phyloP scores from a whole-genome alignment of 2,329 filamentous ascomycete genomes.

The Xylaria sp. region DNA sequence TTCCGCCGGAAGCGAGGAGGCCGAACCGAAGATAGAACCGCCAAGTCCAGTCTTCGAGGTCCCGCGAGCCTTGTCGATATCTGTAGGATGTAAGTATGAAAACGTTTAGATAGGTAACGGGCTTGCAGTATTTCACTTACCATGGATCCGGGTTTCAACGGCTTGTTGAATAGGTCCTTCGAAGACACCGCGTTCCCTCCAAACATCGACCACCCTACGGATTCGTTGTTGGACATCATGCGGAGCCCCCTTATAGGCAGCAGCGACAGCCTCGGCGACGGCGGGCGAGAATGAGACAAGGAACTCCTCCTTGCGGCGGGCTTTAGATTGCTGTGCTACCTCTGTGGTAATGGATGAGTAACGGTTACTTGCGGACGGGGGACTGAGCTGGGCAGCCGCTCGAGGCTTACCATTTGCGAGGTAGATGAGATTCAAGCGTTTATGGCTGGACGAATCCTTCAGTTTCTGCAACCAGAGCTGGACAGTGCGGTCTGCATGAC shows the following conservation, averaged over 20 bases:
- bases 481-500: constrained; percentile 91
- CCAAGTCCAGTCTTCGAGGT: constrained; percentile 61
- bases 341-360: constrained; percentile 62
- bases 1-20: constrained; percentile 76
- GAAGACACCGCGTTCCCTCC: constrained; percentile 88
- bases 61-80: constrained; percentile 70
- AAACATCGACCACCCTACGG: constrained; percentile 90
- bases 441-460: constrained; percentile 85
- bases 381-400: neutral
- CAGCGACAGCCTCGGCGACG: constrained; percentile 87
- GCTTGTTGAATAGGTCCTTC: constrained; percentile 80
- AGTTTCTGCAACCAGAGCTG: constrained; percentile 91
- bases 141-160: constrained; percentile 81
- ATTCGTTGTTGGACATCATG: constrained; percentile 89
- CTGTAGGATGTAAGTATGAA: constrained; percentile 51
- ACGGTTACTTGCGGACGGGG: constrained; percentile 13
- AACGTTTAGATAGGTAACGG: neutral
- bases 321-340: constrained; percentile 95
- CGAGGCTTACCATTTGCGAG: constrained; percentile 83
- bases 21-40: constrained; percentile 73
- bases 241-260: constrained; percentile 90
- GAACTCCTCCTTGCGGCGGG: constrained; percentile 91
- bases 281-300: constrained; percentile 90
- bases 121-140: constrained; percentile 57
- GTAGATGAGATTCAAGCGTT: constrained; percentile 90